Evolutionary conservation across 306 rosid species (phyloP).

Genomic region (Lotus japonicus): DNA sequence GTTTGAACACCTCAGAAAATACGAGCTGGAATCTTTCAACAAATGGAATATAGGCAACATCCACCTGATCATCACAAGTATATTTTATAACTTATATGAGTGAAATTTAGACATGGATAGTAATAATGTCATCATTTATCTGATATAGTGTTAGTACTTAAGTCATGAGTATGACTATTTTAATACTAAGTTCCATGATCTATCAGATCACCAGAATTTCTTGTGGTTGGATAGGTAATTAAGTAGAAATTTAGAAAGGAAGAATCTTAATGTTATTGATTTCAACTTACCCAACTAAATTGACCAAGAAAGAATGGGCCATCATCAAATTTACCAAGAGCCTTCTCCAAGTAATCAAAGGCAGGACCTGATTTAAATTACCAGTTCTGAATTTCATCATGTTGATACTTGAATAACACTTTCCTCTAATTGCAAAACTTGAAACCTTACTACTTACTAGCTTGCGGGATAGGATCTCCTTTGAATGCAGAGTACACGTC

Average conservation of each 20-base stretch:
- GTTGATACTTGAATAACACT: neutral
- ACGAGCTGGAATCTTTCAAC: conserved; percentile 58
- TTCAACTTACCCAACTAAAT: conserved; percentile 59
- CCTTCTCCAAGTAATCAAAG: conserved; percentile 69
- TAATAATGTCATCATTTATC: neutral
- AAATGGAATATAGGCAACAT: conserved; percentile 61
- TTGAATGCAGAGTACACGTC: conserved; percentile 35
- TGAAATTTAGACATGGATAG: neutral
- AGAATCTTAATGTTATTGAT: neutral
- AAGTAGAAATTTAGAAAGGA: neutral
- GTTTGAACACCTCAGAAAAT: conserved; percentile 42
- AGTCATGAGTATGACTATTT: neutral
- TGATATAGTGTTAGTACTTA: neutral
- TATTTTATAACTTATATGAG: neutral
- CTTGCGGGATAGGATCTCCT: conserved; percentile 30
- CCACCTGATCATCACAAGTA: conserved; percentile 52
- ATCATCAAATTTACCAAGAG: conserved; percentile 56
- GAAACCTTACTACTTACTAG: conserved; percentile 35
- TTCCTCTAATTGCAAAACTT: neutral
- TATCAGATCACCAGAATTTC: neutral
- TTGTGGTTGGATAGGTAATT: neutral
- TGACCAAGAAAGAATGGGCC: conserved; percentile 75
- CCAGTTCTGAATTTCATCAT: neutral
- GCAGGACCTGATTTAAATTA: conserved; percentile 36
- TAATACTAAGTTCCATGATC: neutral